Evolutionary conservation across 2,329 filamentous ascomycete species (phyloP), one percentile per base, ranked within the genome.

Genomic region (Coccinonectria pachysandricola): DNA sequence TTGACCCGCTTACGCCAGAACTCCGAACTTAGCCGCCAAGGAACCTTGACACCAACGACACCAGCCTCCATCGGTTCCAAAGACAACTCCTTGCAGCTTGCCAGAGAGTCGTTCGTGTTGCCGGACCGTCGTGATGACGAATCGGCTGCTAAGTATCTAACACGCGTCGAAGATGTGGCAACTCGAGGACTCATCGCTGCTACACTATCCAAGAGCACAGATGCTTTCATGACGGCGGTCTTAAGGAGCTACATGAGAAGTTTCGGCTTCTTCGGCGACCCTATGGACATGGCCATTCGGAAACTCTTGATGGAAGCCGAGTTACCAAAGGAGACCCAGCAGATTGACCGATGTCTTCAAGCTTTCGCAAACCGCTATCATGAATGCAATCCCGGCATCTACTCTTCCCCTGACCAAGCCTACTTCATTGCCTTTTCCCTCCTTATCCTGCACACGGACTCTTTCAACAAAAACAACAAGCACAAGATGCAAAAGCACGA

Each of bases 401-500:
- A 93, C 56, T 71, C 80, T 13, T 79, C 78, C 17, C 75, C 86
- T 43, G 91, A 96, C 47, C 85, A 95, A 57, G 87, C 91, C n/a
- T 95, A 96, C 53, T 94, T 96, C 46, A 88, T 96, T 38, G 86
- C 88, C 10, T 98, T 98, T 50, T 96, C 88, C 2, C 75, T 98
- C 30, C 71, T 98, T 33, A 95, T 98, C 42, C 65, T 98, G 17
- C 91, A 98, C 46, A 96, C 91, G 0, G 91, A 98, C 50, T 84
- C 93, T n/a, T 96, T 96, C 72, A 98, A 98, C 65, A 94, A 93
- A 58, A 98, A 96, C 62, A 96, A 96, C 61, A 96, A 96, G 60
- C 74, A 91, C 54, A 98, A 98, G 57, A 98, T 98, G 91, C 86
- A 93, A 49, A 92, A 93, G 50, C 61, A 71, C 1, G 91, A 96